Evolutionary conservation across 192 early-diverging fungal genomes (phyloP), one percentile per base, ranked within the genome.

Genomic region (Ambispora gerdemannii): DNA sequence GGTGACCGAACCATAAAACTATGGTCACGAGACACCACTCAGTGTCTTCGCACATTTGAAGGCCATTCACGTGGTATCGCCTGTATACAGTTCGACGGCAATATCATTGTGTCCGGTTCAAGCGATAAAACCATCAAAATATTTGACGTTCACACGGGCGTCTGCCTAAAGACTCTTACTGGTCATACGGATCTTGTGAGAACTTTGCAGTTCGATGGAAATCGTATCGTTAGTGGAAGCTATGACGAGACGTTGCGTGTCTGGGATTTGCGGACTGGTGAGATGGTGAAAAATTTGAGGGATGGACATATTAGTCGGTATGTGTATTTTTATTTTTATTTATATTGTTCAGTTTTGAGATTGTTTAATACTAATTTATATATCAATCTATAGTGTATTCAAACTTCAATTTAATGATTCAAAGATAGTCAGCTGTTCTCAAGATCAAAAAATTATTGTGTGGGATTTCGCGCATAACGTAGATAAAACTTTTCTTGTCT

Each of bases 231-330:
- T 19, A 91, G 90, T n/a, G 95, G 92, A 2, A 87, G 89, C 24
- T 97, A 97, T 75, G 91, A 96, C 73, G 86, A 91, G 70, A 86
- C 89, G 2, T 76, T 97, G 64, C 95, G 93, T 76, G 83, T 97
- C 20, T 97, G 95, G 95, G 84, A 89, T 59, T 71, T 90, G 50
- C 76, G 84, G 31, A 88, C 84, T 0, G 94, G 94, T 1, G 75
- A 75, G 47, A 70, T 88, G 28, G 17, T 89, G 0, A 78, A 80
- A 52, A 82, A 80, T 34, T 71, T 90, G 63, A 78, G 76, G 30
- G 82, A 85, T 59, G 78, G 76, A 31, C 87, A 88, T 76, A 80
- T 81, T n/a, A 83, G 82, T 67, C 76, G 84, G 78, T 80, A 72
- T 31, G 30, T 20, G 34, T 19, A 34, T 35, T 43, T 17, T 6